Percentiles rank a stretch among this genome's conserved stretches.
Conservation (phyloP, 2,329 filamentous ascomycete species). For the Colletotrichum sp. region DNA sequence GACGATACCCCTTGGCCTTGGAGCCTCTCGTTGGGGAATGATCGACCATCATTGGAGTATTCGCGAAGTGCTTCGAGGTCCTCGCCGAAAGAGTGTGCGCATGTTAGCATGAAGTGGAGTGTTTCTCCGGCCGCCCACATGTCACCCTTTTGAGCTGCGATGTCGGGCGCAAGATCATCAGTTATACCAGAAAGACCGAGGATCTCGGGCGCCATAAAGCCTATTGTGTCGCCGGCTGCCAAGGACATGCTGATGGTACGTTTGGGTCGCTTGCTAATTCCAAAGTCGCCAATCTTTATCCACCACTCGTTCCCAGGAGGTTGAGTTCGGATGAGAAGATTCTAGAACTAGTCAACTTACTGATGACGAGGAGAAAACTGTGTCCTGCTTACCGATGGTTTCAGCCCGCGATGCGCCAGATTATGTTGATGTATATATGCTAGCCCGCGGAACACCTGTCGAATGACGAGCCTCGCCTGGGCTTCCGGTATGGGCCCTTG, state of each 20-base stretch:
- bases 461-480: neutral
- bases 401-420: neutral
- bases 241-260: neutral
- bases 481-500: neutral
- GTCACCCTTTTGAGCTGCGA: neutral
- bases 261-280: neutral
- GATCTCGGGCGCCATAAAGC: neutral
- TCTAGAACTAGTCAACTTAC: neutral
- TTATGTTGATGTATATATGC: neutral
- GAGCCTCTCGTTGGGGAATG: neutral
- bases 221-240: neutral
- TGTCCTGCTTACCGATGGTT: neutral
- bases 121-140: neutral
- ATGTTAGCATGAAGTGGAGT: neutral
- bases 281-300: constrained; percentile 2
- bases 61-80: neutral
- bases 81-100: neutral
- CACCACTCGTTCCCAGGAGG: neutral
- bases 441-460: neutral
- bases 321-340: neutral
- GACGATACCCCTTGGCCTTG: neutral
- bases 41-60: neutral
- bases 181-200: neutral
- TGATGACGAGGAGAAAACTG: neutral
- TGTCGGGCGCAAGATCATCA: neutral